Conservation (phyloP, 1,139 yeast genomes). For the Kazachstania sp. region DNA sequence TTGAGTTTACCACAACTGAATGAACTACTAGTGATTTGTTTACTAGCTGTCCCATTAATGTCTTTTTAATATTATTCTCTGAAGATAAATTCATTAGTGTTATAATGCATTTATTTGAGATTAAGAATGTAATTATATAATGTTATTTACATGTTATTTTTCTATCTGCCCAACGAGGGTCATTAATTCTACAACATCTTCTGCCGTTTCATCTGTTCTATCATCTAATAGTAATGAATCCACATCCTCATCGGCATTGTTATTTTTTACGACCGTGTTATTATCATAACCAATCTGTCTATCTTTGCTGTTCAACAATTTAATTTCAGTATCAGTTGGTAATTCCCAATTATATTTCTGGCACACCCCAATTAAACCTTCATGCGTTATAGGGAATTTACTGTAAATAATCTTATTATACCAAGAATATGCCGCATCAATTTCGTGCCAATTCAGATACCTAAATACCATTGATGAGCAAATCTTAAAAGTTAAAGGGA, state of each 20-base stretch:
- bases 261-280: neutral
- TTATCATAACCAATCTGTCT: neutral
- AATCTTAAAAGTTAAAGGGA: conserved; percentile 22
- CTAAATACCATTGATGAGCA: conserved; percentile 23
- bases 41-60: too few relatives aligned
- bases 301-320: neutral
- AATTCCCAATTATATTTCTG: neutral
- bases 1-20: too few relatives aligned
- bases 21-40: too few relatives aligned
- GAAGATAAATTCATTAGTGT: too few relatives aligned
- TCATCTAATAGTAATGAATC: neutral
- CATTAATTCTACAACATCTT: neutral
- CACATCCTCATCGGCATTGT: neutral
- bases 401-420: conserved; percentile 19
- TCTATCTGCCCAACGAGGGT: neutral
- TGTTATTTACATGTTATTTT: neutral
- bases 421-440: conserved; percentile 24
- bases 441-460: conserved; percentile 11
- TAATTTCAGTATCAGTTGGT: conserved; percentile 15
- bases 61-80: too few relatives aligned
- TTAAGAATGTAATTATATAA: neutral
- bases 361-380: conserved; percentile 20
- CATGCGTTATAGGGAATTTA: conserved; percentile 19
- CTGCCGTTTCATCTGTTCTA: neutral
- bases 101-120: neutral